phyloP scores from a whole-genome alignment of 805 yeast genomes.

The Tetrapisispora phaffii region DNA sequence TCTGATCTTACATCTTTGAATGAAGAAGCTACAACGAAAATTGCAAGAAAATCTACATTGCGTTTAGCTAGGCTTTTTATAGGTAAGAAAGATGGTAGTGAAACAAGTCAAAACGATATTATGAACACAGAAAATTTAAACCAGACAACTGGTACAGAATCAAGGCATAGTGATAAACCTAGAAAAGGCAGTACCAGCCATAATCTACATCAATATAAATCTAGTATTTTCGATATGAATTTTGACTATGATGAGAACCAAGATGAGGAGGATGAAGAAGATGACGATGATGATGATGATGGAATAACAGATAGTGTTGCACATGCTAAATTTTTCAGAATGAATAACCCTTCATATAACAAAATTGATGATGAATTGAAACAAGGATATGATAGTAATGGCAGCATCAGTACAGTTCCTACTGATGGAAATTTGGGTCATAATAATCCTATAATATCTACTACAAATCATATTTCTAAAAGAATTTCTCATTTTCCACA shows the following conservation, averaged over 20 bases:
- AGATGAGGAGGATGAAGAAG: constrained; percentile 29
- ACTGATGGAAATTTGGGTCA: background rate
- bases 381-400: background rate
- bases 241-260: constrained; percentile 26
- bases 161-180: background rate
- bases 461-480: constrained; percentile 2
- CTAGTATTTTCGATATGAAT: constrained; percentile 18
- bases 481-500: constrained; percentile 16
- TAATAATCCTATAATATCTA: background rate
- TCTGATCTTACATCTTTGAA: background rate
- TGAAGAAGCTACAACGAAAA: background rate
- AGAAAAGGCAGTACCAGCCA: background rate
- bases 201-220: constrained; percentile 3
- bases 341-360: constrained; percentile 5
- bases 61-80: constrained; percentile 21
- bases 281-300: constrained; percentile 24
- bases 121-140: background rate
- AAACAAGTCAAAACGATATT: background rate
- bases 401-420: background rate
- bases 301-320: constrained; percentile 13
- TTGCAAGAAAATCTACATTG: constrained; percentile 9
- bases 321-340: constrained; percentile 19
- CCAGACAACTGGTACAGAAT: background rate
- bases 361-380: constrained; percentile 1
- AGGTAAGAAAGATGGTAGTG: constrained; percentile 10